Conservation (phyloP, 164 flowering plant genomes). For the Stephania japonica region DNA sequence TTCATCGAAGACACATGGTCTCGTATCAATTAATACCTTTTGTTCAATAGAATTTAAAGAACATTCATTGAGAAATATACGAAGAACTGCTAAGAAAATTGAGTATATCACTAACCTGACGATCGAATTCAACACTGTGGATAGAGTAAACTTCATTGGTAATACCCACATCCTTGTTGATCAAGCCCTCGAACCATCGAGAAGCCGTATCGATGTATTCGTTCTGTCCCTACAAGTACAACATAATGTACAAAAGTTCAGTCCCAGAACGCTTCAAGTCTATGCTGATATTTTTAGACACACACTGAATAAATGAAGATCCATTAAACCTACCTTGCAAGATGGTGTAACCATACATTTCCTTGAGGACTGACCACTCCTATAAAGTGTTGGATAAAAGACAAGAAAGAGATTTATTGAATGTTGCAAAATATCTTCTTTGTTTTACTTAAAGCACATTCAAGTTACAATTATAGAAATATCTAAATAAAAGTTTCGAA, state of each 20-base stretch:
- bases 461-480: neutral
- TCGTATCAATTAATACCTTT: neutral
- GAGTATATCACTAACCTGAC: conserved; percentile 45
- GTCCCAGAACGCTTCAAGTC: neutral
- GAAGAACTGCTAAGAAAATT: neutral
- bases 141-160: conserved; percentile 83
- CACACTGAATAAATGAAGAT: neutral
- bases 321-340: neutral
- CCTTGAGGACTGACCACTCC: neutral
- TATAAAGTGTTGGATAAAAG: neutral
- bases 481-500: neutral
- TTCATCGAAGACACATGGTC: neutral
- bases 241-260: neutral
- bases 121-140: conserved; percentile 72
- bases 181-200: conserved; percentile 80
- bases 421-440: no score
- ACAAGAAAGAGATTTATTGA: no score
- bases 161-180: conserved; percentile 45
- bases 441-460: neutral
- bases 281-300: neutral
- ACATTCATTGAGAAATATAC: neutral
- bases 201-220: conserved; percentile 31
- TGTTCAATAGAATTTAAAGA: neutral
- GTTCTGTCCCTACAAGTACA: conserved; percentile 17
- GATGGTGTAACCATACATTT: neutral